A percentile compares a stretch with the other conserved stretches of the same genome.
Conservation (phyloP, 257 asterid genomes). For the Parsonsia alboflavescens region DNA sequence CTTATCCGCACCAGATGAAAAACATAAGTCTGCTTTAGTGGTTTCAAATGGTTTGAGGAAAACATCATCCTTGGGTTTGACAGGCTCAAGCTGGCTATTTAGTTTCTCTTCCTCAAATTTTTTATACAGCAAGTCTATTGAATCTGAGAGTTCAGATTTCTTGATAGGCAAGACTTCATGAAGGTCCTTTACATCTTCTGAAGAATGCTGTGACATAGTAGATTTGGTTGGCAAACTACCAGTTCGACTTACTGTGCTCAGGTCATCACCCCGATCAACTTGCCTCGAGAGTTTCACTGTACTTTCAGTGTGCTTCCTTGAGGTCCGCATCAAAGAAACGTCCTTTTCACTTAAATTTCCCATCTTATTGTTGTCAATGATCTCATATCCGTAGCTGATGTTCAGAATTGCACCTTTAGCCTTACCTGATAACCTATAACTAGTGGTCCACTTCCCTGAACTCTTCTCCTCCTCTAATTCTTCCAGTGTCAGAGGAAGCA, state of each 20-base stretch:
- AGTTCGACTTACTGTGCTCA: slow-evolving; percentile 32
- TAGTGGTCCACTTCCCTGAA: slow-evolving; percentile 91
- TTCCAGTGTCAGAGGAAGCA: slow-evolving; percentile 88
- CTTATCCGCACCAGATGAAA: slow-evolving; percentile 31
- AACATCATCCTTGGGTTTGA: slow-evolving; percentile 33
- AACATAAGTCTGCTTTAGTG: slow-evolving; percentile 23
- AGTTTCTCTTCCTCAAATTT: slow-evolving; percentile 60
- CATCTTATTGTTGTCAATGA: slow-evolving; percentile 38
- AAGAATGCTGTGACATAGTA: slow-evolving; percentile 33
- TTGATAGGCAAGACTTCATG: slow-evolving; percentile 67
- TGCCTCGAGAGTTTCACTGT: slow-evolving; percentile 22
- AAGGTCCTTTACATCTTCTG: slow-evolving; percentile 66
- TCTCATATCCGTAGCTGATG: slow-evolving; percentile 72
- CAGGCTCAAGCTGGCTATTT: slow-evolving; percentile 27
- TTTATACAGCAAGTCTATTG: slow-evolving; percentile 56
- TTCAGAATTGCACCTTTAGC: slow-evolving; percentile 75
- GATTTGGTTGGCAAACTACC: slow-evolving; percentile 64
- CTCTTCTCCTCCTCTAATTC: slow-evolving; percentile 85
- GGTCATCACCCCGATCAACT: slow-evolving; percentile 31
- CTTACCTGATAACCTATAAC: slow-evolving; percentile 77
- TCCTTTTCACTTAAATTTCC: slow-evolving; percentile 24
- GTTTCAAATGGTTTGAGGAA: slow-evolving; percentile 25
- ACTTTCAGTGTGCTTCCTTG: slow-evolving; percentile 34
- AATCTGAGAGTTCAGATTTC: slow-evolving; percentile 52
- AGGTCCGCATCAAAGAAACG: slow-evolving; percentile 27